Evolutionary conservation across 2,329 filamentous ascomycete genomes (phyloP).

Genomic region (Fusarium subtropicale): DNA sequence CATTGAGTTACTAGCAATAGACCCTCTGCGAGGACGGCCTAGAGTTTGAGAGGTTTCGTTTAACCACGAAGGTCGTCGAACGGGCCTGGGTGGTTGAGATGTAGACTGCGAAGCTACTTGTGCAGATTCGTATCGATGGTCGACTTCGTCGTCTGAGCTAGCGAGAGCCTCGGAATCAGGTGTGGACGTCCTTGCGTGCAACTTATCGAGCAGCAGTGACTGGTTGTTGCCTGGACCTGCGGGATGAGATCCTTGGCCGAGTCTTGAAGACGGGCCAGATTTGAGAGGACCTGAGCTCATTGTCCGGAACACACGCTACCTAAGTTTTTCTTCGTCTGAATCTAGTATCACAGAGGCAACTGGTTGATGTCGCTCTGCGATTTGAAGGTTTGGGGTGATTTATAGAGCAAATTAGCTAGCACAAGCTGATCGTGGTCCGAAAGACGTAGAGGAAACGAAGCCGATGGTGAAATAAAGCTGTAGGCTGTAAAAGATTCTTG

Average conservation of each 20-base stretch:
- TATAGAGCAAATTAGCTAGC: not conserved
- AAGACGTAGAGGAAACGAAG: slow-evolving; percentile 14
- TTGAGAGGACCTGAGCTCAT: slow-evolving; percentile 67
- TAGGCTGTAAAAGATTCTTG: slow-evolving; percentile 28
- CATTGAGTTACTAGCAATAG: slow-evolving; percentile 80
- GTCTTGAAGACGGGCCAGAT: slow-evolving; percentile 62
- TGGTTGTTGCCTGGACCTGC: slow-evolving; percentile 67
- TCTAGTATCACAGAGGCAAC: not conserved
- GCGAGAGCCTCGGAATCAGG: slow-evolving; percentile 94
- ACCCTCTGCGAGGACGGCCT: slow-evolving; percentile 76
- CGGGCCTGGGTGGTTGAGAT: slow-evolving; percentile 68
- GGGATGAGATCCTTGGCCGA: slow-evolving; percentile 60
- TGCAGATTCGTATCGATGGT: slow-evolving; percentile 69
- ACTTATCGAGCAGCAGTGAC: slow-evolving; percentile 77
- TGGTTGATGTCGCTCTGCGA: not conserved
- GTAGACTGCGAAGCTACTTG: slow-evolving; percentile 53
- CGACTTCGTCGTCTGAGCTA: slow-evolving; percentile 92
- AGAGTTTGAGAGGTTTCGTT: slow-evolving; percentile 79
- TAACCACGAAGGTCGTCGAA: slow-evolving; percentile 83
- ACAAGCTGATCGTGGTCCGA: slow-evolving; percentile 16
- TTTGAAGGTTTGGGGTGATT: not conserved
- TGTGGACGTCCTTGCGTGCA: slow-evolving; percentile 83
- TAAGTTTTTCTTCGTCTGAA: slow-evolving; percentile 32
- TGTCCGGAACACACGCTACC: slow-evolving; percentile 39
- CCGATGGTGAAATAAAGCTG: slow-evolving; percentile 19